Base-by-base conservation (phyloP, 768 basidiomycete genomes). In the Pluteus cervinus region DNA sequence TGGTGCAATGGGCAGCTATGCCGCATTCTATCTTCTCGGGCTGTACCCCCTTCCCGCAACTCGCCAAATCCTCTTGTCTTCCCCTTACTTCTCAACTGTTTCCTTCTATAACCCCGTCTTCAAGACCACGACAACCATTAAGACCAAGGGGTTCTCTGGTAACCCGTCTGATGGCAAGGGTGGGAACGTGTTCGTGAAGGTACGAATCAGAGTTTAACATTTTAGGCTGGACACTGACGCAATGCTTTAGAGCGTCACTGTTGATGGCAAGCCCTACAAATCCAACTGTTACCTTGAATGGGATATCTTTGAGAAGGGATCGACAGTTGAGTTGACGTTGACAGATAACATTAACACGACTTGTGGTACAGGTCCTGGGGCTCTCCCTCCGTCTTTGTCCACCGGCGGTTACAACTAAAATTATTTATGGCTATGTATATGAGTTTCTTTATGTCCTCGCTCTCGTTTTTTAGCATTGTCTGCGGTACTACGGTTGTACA, bases 201-300 rank as follows among this genome's bases (percentile, higher is more conserved):
- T 75, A 36, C 12, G 62, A 20, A 14, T 23, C 9, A 12, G 6
- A 28, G 18, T 14, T 22, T 9, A n/a, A 15, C 23, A 15, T 14
- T 23, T 35, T 6, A 25, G 17, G 36, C n/a, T 23, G 7, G 24
- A 15, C 5, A 22, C 24, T 30, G 29, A 29, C 28, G n/a, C 29
- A n/a, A 36, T 28, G 14, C 9, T 39, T 17, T 42, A 80, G 78
- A 73, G 64, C 47, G 76, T 80, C 6, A 68, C 62, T 8, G 69
- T 80, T 18, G 67, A 81, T 43, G 77, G 77, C 4, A 51, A 65
- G 39, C 61, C 66, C 8, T 79, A 75, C 64, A 69, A 75, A 43
- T 79, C 78, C 3, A 80, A 69, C 48, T 81, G 79, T 41, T 81
- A 69, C 48, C 55, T 81, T 32, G 77, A 80, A 21, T 81, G 76